Base-by-base conservation (phyloP, 2,329 filamentous ascomycete species). In the Fusarium multiceps region DNA sequence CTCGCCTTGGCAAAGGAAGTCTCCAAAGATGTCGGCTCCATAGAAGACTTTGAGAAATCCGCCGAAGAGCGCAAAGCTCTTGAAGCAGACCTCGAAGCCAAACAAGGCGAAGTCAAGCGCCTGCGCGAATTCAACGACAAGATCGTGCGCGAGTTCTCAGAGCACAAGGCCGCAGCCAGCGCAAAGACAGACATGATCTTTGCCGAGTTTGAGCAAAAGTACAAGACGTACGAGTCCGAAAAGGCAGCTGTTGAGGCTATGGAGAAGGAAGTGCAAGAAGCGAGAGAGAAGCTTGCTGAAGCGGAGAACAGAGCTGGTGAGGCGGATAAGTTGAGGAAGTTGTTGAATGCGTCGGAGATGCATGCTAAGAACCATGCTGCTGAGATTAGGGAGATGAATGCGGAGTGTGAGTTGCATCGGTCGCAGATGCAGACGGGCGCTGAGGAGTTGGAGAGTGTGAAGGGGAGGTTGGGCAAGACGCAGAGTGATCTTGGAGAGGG, bases 181-280 rank as follows among this genome's bases (percentile, higher is more conserved):
- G 62, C 67, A 23, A 72, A 69, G 51, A 72, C 63, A 1, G 67
- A 75, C 13, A 70, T 56, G 13, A 57, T 75, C 11, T 63, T 75
- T 28, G 58, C 65, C 1, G 72, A 74, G 34, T 76, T 76, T 59
- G 66, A 75, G 23, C 66, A 75, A 37, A 68, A 73, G 54, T 71
- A 66, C 55, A 75, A 74, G 34, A 67, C 63, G 9, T 76, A 72
- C 45, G 74, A 76, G 59, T 74, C 72, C 2, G 67, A 75, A 59
- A 76, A 75, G 41, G 51, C 59, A 0, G 69, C 62, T 6, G 58
- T 76, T 2, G 72, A 73, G 43, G 83, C 83, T 74, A 83, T 85
- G 80, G 82, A 83, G 78, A 81, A 82, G 66, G 82, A 85, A 30
- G 77, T 81, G 21, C 65, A 62, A 2, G 82, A 83, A 53, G 83